Evolutionary conservation across 345 rosid genomes (phyloP).

Genomic region (Combretum micranthum): DNA sequence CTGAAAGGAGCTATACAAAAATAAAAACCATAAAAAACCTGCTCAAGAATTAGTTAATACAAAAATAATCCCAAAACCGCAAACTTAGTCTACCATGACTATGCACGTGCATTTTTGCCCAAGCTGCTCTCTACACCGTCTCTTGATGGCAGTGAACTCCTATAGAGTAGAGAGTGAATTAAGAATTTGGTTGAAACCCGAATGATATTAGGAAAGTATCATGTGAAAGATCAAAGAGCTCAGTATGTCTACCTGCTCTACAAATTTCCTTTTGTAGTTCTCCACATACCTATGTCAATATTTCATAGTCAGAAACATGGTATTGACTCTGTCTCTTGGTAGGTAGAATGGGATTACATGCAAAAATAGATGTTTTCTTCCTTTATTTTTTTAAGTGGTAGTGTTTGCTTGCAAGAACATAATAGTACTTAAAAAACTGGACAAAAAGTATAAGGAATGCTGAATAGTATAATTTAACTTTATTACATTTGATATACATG

Average conservation of each 20-base stretch:
- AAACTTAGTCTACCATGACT: conserved; percentile 38
- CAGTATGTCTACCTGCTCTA: conserved; percentile 57
- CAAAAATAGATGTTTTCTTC: too few relatives aligned
- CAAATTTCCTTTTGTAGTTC: conserved; percentile 74
- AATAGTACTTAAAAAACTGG: too few relatives aligned
- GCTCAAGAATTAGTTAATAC: not conserved
- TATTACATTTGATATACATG: too few relatives aligned
- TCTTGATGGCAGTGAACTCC: conserved; percentile 83
- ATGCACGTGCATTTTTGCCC: conserved; percentile 57
- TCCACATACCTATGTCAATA: conserved; percentile 57
- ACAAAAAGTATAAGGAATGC: too few relatives aligned
- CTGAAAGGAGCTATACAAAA: too few relatives aligned
- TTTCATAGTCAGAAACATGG: too few relatives aligned
- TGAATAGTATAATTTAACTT: too few relatives aligned
- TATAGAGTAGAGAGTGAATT: conserved; percentile 11
- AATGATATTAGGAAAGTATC: not conserved
- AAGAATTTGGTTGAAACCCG: conserved; percentile 1
- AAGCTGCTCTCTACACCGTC: conserved; percentile 35
- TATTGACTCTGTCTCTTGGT: too few relatives aligned
- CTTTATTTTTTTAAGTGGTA: too few relatives aligned
- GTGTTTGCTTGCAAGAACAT: too few relatives aligned
- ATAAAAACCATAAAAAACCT: too few relatives aligned
- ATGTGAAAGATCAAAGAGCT: not conserved
- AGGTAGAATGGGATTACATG: too few relatives aligned
- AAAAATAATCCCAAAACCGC: not conserved